Evolutionary conservation across 495 filamentous ascomycete species (phyloP), one percentile per base, ranked within the genome.

Genomic region (Lineolata rhizophorae): DNA sequence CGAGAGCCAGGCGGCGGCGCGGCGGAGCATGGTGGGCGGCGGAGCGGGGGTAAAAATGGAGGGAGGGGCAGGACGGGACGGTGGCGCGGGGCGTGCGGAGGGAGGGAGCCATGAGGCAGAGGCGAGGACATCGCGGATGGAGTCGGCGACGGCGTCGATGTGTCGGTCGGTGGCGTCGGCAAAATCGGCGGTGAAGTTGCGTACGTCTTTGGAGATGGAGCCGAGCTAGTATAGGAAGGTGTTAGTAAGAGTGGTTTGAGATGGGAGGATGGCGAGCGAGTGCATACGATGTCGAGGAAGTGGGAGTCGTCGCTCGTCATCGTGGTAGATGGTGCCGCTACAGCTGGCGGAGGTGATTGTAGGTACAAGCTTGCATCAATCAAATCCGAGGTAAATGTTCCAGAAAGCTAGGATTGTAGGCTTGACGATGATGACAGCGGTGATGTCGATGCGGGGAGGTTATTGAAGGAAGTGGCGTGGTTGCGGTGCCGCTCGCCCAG

Each of bases 111-210:
- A 84, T 44, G 60, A 47, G 32, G 71, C 62, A 12, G 64, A 50
- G 1, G 69, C 61, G 24, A 84, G 49, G 0, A 63, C 56, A 24
- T 79, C 67, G 37, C 73, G 61, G 20, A 87, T 45, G 15, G 49
- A 51, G 9, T 53, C 55, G 14, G 83, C 71, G 20, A 73, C 67
- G 32, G 60, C 49, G 41, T 91, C 78, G 48, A 85, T 67, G 30
- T 78, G 62, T 27, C 61, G 61, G 47, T 93, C 76, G 49, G 91
- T 67, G 25, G 70, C 70, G 34, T 82, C 72, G 37, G 78, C 77
- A 38, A 77, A 65, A 18, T 72, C 54, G 40, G 55, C 51, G 3
- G 72, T 67, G 49, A 72, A 72, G 39, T 55, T 53, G 34, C 59
- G 63, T 55, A 84, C 64, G 42, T 81, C 70, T 53, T 67, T 62